A percentile compares a stretch with the other conserved stretches of the same genome.
Evolutionary conservation across 2,329 filamentous ascomycete genomes (phyloP).

Genomic region (Sphaerulina vaccinii): DNA sequence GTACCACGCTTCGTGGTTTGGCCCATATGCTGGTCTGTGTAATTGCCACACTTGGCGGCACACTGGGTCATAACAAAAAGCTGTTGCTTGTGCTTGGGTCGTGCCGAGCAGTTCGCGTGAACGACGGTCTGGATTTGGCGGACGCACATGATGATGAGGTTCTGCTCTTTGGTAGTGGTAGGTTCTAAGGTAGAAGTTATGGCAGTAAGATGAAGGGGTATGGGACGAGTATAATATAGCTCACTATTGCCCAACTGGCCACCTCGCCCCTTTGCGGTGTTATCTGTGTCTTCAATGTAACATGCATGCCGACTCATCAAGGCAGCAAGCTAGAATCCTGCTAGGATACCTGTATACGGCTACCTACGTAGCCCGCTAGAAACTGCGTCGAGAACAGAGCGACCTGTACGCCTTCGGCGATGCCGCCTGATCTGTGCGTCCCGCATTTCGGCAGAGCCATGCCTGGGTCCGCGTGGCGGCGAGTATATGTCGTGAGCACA

Average conservation of each 20-base stretch:
- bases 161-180: conserved; percentile 9
- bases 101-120: conserved; percentile 6
- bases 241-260: conserved; percentile 5
- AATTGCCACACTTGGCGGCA: conserved; percentile 8
- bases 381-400: conserved; percentile 1
- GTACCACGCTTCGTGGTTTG: conserved; percentile 7
- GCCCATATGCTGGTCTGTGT: conserved; percentile 9
- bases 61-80: conserved; percentile 2
- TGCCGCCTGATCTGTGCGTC: background rate
- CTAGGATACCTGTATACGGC: conserved; percentile 4
- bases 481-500: conserved; percentile 3
- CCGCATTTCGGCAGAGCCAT: background rate
- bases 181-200: conserved; percentile 8
- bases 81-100: conserved; percentile 5
- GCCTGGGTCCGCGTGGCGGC: background rate
- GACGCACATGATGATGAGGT: conserved; percentile 7
- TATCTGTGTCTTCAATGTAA: conserved; percentile 6
- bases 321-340: conserved; percentile 7
- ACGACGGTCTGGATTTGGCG: conserved; percentile 9
- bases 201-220: conserved; percentile 8
- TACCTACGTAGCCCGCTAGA: conserved; percentile 1
- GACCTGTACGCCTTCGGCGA: conserved; percentile 1
- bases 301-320: conserved; percentile 5
- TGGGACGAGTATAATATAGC: conserved; percentile 6
- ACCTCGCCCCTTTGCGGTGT: conserved; percentile 5